Evolutionary conservation across 768 basidiomycete genomes (phyloP).

Genomic region (Trichaptum fuscoviolaceum): DNA sequence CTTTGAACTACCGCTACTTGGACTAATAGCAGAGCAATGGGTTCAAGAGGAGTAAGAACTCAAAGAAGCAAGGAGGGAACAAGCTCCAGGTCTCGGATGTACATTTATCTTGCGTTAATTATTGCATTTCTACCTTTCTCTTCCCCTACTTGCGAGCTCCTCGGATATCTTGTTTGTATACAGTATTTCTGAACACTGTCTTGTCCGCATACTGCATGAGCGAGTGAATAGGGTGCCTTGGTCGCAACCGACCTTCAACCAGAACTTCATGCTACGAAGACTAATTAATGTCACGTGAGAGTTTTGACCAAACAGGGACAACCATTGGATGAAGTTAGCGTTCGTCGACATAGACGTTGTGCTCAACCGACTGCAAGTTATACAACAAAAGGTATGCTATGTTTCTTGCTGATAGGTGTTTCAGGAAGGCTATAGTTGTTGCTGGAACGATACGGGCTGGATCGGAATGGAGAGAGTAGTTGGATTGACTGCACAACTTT

Average conservation of each 20-base stretch:
- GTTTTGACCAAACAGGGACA: slow-evolving; percentile 5
- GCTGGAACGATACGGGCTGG: background rate
- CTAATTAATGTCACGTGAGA: slow-evolving; percentile 3
- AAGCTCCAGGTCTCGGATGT: slow-evolving; percentile 1
- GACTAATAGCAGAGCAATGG: slow-evolving; percentile 64
- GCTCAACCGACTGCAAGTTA: background rate
- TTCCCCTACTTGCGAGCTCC: background rate
- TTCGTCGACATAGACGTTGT: background rate
- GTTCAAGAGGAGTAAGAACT: slow-evolving; percentile 62
- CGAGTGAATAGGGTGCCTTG: background rate
- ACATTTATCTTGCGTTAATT: background rate
- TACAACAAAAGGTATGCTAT: slow-evolving; percentile 3
- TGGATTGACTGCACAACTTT: slow-evolving; percentile 2
- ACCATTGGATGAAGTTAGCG: background rate
- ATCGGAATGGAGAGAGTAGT: background rate
- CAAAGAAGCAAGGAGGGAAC: background rate
- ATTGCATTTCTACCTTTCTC: background rate
- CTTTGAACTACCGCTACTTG: slow-evolving; percentile 59
- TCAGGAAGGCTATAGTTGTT: background rate
- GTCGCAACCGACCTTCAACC: no score
- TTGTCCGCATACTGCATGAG: background rate
- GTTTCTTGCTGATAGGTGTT: background rate
- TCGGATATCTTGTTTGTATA: no score
- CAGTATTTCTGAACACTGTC: no score
- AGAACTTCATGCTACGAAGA: no score